A percentile compares a stretch with the other conserved stretches of the same genome.
phyloP scores from a whole-genome alignment of 805 yeast species.

The Kluyveromyces wickerhamii region DNA sequence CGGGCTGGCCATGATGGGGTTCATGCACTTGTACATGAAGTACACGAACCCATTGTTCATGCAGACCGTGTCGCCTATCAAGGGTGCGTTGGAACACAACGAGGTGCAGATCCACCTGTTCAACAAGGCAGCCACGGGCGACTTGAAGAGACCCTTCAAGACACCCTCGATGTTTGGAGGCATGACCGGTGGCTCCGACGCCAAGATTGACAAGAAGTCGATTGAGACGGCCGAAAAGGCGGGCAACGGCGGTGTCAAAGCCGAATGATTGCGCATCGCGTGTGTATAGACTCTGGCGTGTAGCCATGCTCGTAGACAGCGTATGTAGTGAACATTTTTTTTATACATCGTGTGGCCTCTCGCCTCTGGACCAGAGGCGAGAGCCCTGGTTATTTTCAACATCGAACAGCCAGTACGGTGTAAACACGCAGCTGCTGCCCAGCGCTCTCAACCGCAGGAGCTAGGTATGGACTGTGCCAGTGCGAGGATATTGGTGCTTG shows the following conservation, averaged over 20 bases:
- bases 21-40: slow-evolving; percentile 96
- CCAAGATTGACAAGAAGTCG: slow-evolving; percentile 80
- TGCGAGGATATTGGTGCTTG: slow-evolving; percentile 64
- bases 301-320: too few species aligned
- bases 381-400: too few species aligned
- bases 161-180: slow-evolving; percentile 72
- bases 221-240: slow-evolving; percentile 77
- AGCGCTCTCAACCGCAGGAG: too few species aligned
- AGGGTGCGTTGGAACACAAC: slow-evolving; percentile 83
- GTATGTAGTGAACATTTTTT: too few species aligned
- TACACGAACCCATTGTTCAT: slow-evolving; percentile 94
- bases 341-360: too few species aligned
- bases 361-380: too few species aligned
- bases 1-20: slow-evolving; percentile 92
- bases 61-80: slow-evolving; percentile 88
- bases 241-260: slow-evolving; percentile 84
- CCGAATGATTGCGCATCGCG: slow-evolving; percentile 45
- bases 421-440: too few species aligned
- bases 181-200: slow-evolving; percentile 35
- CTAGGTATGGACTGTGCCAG: slow-evolving; percentile 3
- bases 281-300: too few species aligned
- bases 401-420: too few species aligned
- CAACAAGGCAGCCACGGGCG: slow-evolving; percentile 77
- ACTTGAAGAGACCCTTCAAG: slow-evolving; percentile 94
- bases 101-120: slow-evolving; percentile 86